phyloP scores from a whole-genome alignment of 257 asterid genomes.

The Buddleja alternifolia region DNA sequence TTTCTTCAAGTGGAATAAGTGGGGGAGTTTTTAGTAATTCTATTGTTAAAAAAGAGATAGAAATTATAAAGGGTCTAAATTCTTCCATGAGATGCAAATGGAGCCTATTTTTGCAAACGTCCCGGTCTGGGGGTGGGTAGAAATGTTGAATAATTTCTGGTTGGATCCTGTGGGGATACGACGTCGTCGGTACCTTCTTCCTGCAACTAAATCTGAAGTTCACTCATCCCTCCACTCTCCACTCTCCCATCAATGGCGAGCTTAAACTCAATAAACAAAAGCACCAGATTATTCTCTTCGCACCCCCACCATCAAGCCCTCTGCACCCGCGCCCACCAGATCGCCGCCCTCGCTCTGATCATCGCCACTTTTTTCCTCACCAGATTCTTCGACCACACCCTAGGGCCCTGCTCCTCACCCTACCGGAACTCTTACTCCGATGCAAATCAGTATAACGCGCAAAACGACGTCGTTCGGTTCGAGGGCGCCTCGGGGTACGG shows the following conservation, averaged over 20 bases:
- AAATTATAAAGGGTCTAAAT: too few species aligned
- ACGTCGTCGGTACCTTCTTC: conserved; percentile 3
- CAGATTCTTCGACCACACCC: conserved; percentile 65
- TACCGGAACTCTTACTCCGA: conserved; percentile 30
- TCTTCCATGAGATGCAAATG: too few species aligned
- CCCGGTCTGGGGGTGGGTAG: too few species aligned
- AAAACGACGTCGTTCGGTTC: conserved; percentile 37
- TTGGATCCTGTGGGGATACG: too few species aligned
- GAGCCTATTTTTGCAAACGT: too few species aligned
- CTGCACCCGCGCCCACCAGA: conserved; percentile 81
- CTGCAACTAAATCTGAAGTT: conserved; percentile 6
- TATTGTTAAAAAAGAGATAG: too few species aligned
- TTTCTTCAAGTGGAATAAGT: too few species aligned
- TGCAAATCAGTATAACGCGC: conserved; percentile 14
- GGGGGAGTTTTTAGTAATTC: too few species aligned
- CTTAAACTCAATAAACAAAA: conserved; percentile 41
- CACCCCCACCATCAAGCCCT: conserved; percentile 36
- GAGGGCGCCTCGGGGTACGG: conserved; percentile 42
- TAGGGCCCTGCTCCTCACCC: conserved; percentile 40
- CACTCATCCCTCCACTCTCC: not conserved
- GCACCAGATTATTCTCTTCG: conserved; percentile 38
- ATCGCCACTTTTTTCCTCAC: conserved; percentile 79
- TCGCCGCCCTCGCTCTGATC: conserved; percentile 75
- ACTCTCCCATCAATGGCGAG: conserved; percentile 38
- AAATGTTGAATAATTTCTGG: too few species aligned